Evolutionary conservation across 306 rosid genomes (phyloP).

Genomic region (Senna tora): DNA sequence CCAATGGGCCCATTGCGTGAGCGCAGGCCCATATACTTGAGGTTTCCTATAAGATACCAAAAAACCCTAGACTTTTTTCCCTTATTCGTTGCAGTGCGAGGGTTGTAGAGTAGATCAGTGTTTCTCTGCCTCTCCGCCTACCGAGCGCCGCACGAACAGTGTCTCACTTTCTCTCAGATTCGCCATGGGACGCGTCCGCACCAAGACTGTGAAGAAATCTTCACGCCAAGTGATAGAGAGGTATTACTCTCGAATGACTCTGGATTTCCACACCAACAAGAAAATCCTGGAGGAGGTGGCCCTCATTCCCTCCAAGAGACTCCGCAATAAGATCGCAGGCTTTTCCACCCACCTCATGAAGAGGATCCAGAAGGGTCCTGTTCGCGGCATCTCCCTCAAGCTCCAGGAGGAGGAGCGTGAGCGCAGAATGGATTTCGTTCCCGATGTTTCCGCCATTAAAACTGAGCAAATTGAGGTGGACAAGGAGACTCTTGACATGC

Average conservation of each 20-base stretch:
- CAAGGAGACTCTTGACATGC: conserved; percentile 66
- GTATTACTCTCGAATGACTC: conserved; percentile 62
- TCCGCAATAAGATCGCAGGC: conserved; percentile 68
- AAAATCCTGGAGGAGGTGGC: conserved; percentile 64
- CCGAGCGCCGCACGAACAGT: background rate
- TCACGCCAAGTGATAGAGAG: conserved; percentile 65
- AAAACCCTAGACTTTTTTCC: background rate
- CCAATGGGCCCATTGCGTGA: too few relatives aligned
- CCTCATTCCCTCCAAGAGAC: conserved; percentile 62
- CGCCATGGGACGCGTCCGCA: conserved; percentile 69
- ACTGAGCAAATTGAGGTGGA: conserved; percentile 58
- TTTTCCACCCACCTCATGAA: conserved; percentile 74
- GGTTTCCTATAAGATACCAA: background rate
- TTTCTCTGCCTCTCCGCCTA: background rate
- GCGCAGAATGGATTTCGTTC: conserved; percentile 72
- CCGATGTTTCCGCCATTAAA: conserved; percentile 55
- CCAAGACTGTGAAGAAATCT: conserved; percentile 73
- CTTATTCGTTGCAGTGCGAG: background rate
- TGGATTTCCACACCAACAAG: conserved; percentile 72
- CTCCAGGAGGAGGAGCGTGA: conserved; percentile 77
- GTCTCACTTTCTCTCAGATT: background rate
- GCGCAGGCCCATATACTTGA: background rate
- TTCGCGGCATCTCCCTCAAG: conserved; percentile 68
- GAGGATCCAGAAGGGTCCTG: conserved; percentile 71
- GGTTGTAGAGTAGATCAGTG: background rate